A percentile compares a stretch with the other conserved stretches of the same genome.
Evolutionary conservation across 257 asterid genomes (phyloP).

Genomic region (Jacaranda copaia): DNA sequence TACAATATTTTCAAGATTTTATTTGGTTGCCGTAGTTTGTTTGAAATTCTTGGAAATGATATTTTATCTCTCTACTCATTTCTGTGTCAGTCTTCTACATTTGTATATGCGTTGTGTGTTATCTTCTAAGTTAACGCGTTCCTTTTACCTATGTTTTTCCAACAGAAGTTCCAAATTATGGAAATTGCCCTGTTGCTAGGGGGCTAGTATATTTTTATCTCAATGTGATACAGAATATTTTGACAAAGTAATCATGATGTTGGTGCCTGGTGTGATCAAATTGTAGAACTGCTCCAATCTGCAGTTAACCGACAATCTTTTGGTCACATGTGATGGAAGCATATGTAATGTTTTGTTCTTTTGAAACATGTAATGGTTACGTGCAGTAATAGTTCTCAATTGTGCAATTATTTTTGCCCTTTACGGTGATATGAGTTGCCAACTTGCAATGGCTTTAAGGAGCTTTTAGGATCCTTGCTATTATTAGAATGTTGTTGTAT

Average conservation of each 20-base stretch:
- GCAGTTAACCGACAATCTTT: background rate
- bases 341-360: background rate
- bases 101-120: background rate
- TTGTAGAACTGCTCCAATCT: background rate
- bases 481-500: too few relatives aligned
- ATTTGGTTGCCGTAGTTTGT: background rate
- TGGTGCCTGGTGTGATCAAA: background rate
- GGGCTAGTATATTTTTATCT: slow-evolving; percentile 12
- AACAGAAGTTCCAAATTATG: background rate
- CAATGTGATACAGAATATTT: background rate
- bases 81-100: background rate
- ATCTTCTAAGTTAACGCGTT: background rate
- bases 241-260: background rate
- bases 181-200: background rate
- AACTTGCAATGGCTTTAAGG: too few relatives aligned
- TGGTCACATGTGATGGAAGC: background rate
- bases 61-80: background rate
- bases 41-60: slow-evolving; percentile 21
- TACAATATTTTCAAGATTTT: slow-evolving; percentile 12
- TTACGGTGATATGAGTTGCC: too few relatives aligned
- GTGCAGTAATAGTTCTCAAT: background rate
- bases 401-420: background rate
- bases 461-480: too few relatives aligned
- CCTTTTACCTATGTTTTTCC: background rate
- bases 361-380: slow-evolving; percentile 3